A percentile compares a stretch with the other conserved stretches of the same genome.
phyloP scores from a whole-genome alignment of 345 rosid species.

The Kandelia obovata region DNA sequence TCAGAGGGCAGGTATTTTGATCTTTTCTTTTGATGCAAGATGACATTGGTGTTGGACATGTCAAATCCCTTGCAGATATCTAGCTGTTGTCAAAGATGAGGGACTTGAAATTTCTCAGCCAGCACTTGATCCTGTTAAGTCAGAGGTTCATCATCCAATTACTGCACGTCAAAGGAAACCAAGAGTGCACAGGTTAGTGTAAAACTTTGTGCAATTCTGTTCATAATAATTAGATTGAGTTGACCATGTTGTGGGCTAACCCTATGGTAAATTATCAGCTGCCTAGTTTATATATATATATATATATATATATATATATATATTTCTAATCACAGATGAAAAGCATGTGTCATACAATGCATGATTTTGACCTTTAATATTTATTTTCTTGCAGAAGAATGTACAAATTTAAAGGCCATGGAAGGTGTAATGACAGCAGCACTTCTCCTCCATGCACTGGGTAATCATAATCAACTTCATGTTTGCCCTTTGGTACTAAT shows the following conservation, averaged over 20 bases:
- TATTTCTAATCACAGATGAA: too few species aligned
- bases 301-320: too few species aligned
- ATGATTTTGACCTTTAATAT: not conserved
- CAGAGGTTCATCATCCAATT: conserved; percentile 70
- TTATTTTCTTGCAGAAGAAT: conserved; percentile 47
- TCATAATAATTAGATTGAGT: not conserved
- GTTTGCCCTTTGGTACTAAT: not conserved
- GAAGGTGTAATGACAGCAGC: conserved; percentile 62
- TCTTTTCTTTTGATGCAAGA: not conserved
- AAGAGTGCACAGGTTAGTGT: conserved; percentile 59
- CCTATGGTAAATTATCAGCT: not conserved
- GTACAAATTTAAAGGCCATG: conserved; percentile 74
- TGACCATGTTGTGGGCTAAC: not conserved
- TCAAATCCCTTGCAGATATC: conserved; percentile 41
- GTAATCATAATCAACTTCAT: conserved; percentile 26
- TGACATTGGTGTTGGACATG: not conserved
- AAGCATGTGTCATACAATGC: not conserved
- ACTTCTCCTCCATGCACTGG: conserved; percentile 89
- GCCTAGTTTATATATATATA: not conserved
- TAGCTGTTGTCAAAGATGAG: conserved; percentile 61
- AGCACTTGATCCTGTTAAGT: conserved; percentile 75
- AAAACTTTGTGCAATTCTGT: not conserved
- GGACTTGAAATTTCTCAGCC: conserved; percentile 95
- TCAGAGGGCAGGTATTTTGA: not conserved
- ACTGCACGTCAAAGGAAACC: conserved; percentile 57